Evolutionary conservation across 2,329 filamentous ascomycete species (phyloP).

Genomic region (Cercospora sesami): DNA sequence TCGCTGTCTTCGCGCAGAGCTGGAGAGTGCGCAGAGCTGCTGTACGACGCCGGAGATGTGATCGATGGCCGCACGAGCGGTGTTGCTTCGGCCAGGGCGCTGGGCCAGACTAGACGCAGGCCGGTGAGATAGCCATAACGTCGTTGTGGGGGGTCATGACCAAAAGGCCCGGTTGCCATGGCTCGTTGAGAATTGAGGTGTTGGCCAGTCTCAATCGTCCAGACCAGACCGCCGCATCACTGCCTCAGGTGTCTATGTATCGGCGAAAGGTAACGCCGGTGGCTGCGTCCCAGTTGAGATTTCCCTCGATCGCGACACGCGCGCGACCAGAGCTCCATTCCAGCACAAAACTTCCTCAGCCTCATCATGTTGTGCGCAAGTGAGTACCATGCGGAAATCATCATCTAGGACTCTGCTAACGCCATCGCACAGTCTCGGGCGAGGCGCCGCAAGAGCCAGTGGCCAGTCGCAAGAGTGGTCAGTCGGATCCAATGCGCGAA

Average conservation of each 20-base stretch:
- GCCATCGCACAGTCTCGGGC: conserved; percentile 72
- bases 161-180: conserved; percentile 11
- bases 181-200: neutral
- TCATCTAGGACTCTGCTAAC: conserved; percentile 6
- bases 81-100: conserved; percentile 3
- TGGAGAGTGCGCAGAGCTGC: neutral
- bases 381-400: conserved; percentile 26
- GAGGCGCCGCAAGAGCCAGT: conserved; percentile 94
- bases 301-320: neutral
- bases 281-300: neutral
- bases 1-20: neutral
- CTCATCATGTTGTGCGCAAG: conserved; percentile 44
- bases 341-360: neutral
- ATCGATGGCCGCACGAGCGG: conserved; percentile 4
- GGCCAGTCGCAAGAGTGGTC: conserved; percentile 90
- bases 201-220: neutral
- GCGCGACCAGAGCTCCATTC: neutral
- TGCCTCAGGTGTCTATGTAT: neutral
- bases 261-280: neutral
- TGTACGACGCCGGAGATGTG: neutral
- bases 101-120: neutral
- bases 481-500: conserved; percentile 36
- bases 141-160: conserved; percentile 5
- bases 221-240: neutral
- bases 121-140: conserved; percentile 7